phyloP scores from a whole-genome alignment of 768 basidiomycete genomes.

The Hydnum rufescens region DNA sequence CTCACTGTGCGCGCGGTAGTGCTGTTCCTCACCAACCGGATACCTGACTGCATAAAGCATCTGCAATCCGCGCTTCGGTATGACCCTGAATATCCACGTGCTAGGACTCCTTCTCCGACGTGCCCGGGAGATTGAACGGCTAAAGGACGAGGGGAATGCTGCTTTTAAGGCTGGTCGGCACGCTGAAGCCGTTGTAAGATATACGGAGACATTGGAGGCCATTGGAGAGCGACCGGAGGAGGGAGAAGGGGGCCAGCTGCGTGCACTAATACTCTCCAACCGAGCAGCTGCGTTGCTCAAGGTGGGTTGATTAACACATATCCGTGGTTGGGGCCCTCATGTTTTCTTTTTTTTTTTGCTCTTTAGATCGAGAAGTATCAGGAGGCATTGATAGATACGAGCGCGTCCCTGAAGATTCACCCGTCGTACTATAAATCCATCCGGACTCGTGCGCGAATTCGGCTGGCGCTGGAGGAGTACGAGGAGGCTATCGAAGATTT shows the following conservation, averaged over 20 bases:
- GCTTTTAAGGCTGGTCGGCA: conserved; percentile 45
- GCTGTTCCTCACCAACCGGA: conserved; percentile 50
- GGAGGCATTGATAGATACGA: conserved; percentile 53
- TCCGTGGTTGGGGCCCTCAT: not conserved
- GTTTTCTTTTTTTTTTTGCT: not conserved
- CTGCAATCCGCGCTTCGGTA: conserved; percentile 47
- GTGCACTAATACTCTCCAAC: conserved; percentile 63
- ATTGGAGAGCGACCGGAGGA: conserved; percentile 52
- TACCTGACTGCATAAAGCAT: conserved; percentile 55
- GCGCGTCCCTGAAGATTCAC: conserved; percentile 40
- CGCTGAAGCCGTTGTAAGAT: conserved; percentile 44
- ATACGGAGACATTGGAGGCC: conserved; percentile 37
- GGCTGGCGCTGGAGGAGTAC: conserved; percentile 54
- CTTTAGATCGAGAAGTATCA: conserved; percentile 39
- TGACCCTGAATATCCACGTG: conserved; percentile 58
- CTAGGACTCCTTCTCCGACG: conserved; percentile 53
- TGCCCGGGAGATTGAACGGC: conserved; percentile 59
- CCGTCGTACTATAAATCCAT: conserved; percentile 66
- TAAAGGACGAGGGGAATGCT: conserved; percentile 71
- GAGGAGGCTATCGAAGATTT: conserved; percentile 58
- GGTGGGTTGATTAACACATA: conserved; percentile 21
- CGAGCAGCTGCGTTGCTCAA: conserved; percentile 67
- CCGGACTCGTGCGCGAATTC: conserved; percentile 66
- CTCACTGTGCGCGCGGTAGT: conserved; percentile 61
- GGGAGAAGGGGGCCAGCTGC: conserved; percentile 59